Evolutionary conservation across 2,329 filamentous ascomycete species (phyloP).

Genomic region (Scedosporium aurantiacum): DNA sequence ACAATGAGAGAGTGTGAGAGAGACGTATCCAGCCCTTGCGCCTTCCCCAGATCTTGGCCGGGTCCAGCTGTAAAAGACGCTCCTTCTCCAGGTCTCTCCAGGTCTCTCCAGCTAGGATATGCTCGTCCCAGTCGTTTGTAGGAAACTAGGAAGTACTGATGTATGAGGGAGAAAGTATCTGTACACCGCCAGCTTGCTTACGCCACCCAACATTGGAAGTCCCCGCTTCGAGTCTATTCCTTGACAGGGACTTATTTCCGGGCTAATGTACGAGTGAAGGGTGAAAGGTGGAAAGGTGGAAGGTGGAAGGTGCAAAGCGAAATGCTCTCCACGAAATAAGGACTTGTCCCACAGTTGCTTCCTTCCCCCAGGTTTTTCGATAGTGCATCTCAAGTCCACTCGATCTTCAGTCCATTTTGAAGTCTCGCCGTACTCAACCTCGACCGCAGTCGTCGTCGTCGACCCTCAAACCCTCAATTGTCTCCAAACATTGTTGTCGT

Average conservation of each 20-base stretch:
- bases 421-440: too few relatives aligned
- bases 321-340: too few relatives aligned
- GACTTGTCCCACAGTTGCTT: too few relatives aligned
- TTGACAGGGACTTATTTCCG: background rate
- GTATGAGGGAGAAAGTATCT: background rate
- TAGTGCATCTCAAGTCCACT: too few relatives aligned
- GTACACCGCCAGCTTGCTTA: too few relatives aligned
- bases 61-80: background rate
- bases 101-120: background rate
- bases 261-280: background rate
- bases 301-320: background rate
- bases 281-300: conserved; percentile 6
- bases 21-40: background rate
- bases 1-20: background rate
- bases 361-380: too few relatives aligned
- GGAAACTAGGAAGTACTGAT: background rate
- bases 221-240: background rate
- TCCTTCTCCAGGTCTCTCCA: too few relatives aligned
- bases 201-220: too few relatives aligned
- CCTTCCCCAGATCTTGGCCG: background rate
- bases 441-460: too few relatives aligned
- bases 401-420: too few relatives aligned
- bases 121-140: background rate
- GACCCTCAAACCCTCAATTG: too few relatives aligned
- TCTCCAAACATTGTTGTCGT: too few relatives aligned